Evolutionary conservation across 257 asterid genomes (phyloP).

Genomic region (Solanum medicagineum): DNA sequence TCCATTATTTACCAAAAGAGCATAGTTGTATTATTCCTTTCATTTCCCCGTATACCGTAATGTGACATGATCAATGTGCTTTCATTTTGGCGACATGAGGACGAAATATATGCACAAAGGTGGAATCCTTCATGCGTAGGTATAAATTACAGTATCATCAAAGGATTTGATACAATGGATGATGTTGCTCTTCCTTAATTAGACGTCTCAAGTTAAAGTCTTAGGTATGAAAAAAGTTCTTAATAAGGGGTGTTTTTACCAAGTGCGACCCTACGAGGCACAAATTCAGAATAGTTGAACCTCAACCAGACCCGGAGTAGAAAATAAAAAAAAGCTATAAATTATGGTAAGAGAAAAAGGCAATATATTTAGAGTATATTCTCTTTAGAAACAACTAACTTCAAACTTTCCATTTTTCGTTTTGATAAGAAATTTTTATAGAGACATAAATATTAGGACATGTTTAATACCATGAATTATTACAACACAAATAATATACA

Average conservation of each 20-base stretch:
- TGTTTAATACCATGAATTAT: not conserved
- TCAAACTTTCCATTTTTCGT: not conserved
- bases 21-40: not conserved
- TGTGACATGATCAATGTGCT: not conserved
- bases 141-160: too few relatives aligned
- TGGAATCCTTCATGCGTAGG: not conserved
- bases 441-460: not conserved
- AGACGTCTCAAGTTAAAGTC: too few relatives aligned
- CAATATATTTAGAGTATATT: not conserved
- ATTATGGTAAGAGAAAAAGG: not conserved
- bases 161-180: too few relatives aligned
- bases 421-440: not conserved
- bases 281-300: too few relatives aligned
- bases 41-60: not conserved
- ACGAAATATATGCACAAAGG: not conserved
- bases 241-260: accelerated
- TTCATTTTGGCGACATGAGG: not conserved
- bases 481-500: not conserved
- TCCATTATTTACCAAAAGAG: not conserved
- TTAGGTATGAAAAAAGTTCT: too few relatives aligned
- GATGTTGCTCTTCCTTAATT: too few relatives aligned
- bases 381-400: not conserved
- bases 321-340: too few relatives aligned
- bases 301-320: too few relatives aligned
- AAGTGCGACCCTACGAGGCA: too few relatives aligned